Evolutionary conservation across 2,329 filamentous ascomycete species (phyloP).

Genomic region (Reticulascus tulasneorum): DNA sequence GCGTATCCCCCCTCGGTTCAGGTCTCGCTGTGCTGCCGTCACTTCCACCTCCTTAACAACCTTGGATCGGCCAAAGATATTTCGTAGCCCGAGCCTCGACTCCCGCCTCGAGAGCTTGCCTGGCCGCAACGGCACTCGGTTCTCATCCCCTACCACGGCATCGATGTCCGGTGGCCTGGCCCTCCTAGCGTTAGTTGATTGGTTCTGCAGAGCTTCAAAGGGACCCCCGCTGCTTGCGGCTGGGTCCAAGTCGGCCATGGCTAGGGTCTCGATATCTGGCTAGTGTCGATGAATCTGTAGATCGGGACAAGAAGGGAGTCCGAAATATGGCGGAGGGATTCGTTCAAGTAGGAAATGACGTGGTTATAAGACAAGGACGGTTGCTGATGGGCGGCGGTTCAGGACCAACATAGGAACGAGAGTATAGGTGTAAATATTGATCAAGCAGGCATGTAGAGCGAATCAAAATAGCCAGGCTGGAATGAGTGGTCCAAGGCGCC

Average conservation of each 20-base stretch:
- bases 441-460: no score
- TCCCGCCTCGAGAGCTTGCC: conserved; percentile 43
- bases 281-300: conserved; percentile 1
- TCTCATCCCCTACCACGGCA: conserved; percentile 25
- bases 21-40: conserved; percentile 23
- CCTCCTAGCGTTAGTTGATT: conserved; percentile 28
- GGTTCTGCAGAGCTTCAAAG: conserved; percentile 25
- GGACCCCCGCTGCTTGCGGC: conserved; percentile 7
- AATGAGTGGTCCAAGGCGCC: no score
- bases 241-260: conserved; percentile 13
- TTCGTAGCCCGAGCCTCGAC: conserved; percentile 48
- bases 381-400: conserved; percentile 4
- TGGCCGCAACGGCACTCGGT: conserved; percentile 37
- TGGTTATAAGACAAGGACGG: conserved; percentile 11
- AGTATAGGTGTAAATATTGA: no score
- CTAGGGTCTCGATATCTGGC: conserved; percentile 3
- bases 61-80: conserved; percentile 46
- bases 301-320: neutral
- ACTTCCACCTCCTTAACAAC: conserved; percentile 28
- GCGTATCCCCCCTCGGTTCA: conserved; percentile 34
- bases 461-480: no score
- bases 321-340: conserved; percentile 1
- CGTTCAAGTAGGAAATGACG: conserved; percentile 3
- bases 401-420: no score
- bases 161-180: conserved; percentile 34